Evolutionary conservation across 441 rosid species (phyloP), one percentile per base, ranked within the genome.

Genomic region (Hura crepitans): DNA sequence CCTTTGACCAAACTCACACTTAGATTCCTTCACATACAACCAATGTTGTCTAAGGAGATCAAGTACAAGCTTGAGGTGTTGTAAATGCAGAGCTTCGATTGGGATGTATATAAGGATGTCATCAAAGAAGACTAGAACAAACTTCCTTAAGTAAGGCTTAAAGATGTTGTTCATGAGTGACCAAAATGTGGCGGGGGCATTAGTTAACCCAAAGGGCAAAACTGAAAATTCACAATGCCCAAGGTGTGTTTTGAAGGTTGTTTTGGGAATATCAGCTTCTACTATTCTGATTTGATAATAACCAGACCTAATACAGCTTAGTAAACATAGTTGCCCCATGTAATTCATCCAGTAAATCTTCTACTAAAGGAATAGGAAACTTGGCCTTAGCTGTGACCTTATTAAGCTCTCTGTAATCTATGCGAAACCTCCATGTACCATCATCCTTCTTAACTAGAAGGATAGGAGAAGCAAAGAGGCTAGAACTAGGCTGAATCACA

Each of bases 361-460:
- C n/a, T 0, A 54, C 20, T 0, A 53, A 3, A 4, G 49, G 49
- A 35, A 53, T 66, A 0, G 70, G 61, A 35, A 27, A 54, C 11
- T 54, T 42, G 0, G 12, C 30, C 13, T 25, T 20, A 0, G 55
- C 3, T 1, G 71, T 37, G 15, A 28, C 14, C 20, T 14, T 14
- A 15, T 42, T 54, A 0, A 68, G 11, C 14, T 23, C 31, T 1
- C 11, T 22, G 4, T 54, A 68, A 13, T 55, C 54, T 0, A 68
- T 27, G 2, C 62, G 39, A 39, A 55, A 39, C 6, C 53, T 13
- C 14, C 37, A 55, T 2, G 27, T 67, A 0, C 23, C 25, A 13
- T 66, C 70, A 15, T 66, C 53, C 61, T 66, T 55, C 58, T 43
- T 55, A 0, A 68, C 64, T 2, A 56, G 6, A 0, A 68, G 10